Conservation (phyloP, 148 eudicot species). For the Tetragonia tetragonoides region DNA sequence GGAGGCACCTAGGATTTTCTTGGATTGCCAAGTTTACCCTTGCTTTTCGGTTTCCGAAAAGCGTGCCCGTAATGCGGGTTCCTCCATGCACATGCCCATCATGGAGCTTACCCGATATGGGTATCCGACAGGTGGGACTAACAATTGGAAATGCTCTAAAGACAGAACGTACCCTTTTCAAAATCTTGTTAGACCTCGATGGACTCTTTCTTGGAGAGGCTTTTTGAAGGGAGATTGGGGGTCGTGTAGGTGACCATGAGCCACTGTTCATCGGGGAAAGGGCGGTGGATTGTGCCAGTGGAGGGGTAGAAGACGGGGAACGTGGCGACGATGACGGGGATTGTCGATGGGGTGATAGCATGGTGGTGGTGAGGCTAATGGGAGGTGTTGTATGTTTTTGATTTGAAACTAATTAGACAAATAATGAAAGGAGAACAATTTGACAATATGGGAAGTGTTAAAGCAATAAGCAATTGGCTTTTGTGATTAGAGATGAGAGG, state of each 20-base stretch:
- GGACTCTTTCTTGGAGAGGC: slow-evolving; percentile 39
- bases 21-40: slow-evolving; percentile 73
- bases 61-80: slow-evolving; percentile 68
- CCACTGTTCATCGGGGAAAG: slow-evolving; percentile 16
- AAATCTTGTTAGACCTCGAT: slow-evolving; percentile 49
- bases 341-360: slow-evolving; percentile 35
- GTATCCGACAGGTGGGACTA: slow-evolving; percentile 62
- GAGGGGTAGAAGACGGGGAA: slow-evolving; percentile 26
- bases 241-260: slow-evolving; percentile 32
- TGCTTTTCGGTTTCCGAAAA: slow-evolving; percentile 62
- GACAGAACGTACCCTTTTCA: slow-evolving; percentile 57
- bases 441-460: not conserved
- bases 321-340: slow-evolving; percentile 34
- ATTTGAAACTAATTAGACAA: too few relatives aligned
- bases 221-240: slow-evolving; percentile 40
- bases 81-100: slow-evolving; percentile 62
- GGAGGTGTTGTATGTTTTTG: not conserved
- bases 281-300: slow-evolving; percentile 24
- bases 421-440: not conserved
- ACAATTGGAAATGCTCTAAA: slow-evolving; percentile 74
- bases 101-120: slow-evolving; percentile 35
- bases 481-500: not conserved
- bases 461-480: not conserved
- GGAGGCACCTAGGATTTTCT: slow-evolving; percentile 73
- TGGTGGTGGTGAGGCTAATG: slow-evolving; percentile 3